Evolutionary conservation across 2,329 filamentous ascomycete genomes (phyloP), one percentile per base, ranked within the genome.

Genomic region (Arachnopeziza araneosa): DNA sequence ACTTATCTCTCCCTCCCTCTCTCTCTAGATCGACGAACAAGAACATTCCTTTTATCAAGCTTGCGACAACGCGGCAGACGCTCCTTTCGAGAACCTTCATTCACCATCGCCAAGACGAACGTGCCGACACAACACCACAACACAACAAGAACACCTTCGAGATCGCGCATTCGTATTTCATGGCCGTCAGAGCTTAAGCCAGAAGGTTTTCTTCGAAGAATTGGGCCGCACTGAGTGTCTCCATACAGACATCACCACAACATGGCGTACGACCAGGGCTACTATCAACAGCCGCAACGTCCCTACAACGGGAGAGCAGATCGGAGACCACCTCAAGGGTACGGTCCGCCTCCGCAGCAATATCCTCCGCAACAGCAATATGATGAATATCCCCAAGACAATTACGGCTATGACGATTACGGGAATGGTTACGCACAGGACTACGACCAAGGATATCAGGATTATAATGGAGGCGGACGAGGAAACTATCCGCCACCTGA

Each of bases 351-450:
- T 23, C 64, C 62, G 36, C 66, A 70, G 70, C 85, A 88, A 68
- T 95, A 80, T 56, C 80, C 76, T 54, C 80, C 81, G 66, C 67
- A 70, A 67, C 90, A 90, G 63, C 92, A 96, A 68, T 69, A 72
- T 55, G 68, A 71, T 50, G 66, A 69, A 50, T 70, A 71, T 54
- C 23, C 61, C 10, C 70, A 71, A 24, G 70, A 69, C 26, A 67
- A 63, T 1, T 71, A 71, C 59, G 68, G 66, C 2, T 68, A 71
- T 54, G 66, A 72, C 48, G 63, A 69, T 50, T 65, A 66, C 23
- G n/a, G 24, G n/a, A 32, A 55, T 22, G 56, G 49, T 9, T 52
- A 24, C 17, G n/a, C 53, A 5, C 44, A 56, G 17, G 58, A 52
- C 9, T 52, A 53, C 23, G 60, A 71, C 62, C 57, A 57, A 24